Percentiles rank a stretch among this genome's conserved stretches.
Conservation (phyloP, 805 yeast species). For the Starmerella sirachaensis region DNA sequence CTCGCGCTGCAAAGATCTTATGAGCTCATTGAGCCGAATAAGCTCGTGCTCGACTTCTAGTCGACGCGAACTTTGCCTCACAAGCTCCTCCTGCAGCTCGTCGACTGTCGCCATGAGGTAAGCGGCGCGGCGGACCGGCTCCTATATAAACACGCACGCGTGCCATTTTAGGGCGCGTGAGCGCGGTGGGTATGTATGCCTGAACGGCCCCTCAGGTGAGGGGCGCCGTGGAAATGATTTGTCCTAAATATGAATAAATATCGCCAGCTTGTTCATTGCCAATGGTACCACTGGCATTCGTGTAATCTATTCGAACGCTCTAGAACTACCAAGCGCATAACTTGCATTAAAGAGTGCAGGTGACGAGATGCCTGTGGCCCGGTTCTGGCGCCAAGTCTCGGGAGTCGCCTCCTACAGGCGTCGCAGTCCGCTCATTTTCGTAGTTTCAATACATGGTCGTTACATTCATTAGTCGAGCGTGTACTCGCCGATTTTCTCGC, state of each 20-base stretch:
- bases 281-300: no score
- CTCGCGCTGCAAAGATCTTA: slow-evolving; percentile 21
- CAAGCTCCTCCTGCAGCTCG: slow-evolving; percentile 19
- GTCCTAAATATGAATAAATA: background rate
- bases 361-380: no score
- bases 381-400: no score
- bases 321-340: no score
- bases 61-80: slow-evolving; percentile 24
- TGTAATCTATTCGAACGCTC: no score
- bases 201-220: background rate
- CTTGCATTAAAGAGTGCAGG: no score
- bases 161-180: no score
- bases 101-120: slow-evolving; percentile 13
- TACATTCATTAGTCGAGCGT: slow-evolving; percentile 8
- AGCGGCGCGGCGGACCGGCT: slow-evolving; percentile 3
- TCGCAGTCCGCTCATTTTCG: background rate
- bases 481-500: slow-evolving; percentile 60
- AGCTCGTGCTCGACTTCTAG: slow-evolving; percentile 26
- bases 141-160: no score
- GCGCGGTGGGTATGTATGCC: no score
- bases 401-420: no score
- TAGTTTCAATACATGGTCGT: background rate
- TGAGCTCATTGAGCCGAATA: slow-evolving; percentile 25
- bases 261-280: no score
- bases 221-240: background rate